Evolutionary conservation across 1,284 basidiomycete species (phyloP).

Genomic region (Anthracocystis walkeri): DNA sequence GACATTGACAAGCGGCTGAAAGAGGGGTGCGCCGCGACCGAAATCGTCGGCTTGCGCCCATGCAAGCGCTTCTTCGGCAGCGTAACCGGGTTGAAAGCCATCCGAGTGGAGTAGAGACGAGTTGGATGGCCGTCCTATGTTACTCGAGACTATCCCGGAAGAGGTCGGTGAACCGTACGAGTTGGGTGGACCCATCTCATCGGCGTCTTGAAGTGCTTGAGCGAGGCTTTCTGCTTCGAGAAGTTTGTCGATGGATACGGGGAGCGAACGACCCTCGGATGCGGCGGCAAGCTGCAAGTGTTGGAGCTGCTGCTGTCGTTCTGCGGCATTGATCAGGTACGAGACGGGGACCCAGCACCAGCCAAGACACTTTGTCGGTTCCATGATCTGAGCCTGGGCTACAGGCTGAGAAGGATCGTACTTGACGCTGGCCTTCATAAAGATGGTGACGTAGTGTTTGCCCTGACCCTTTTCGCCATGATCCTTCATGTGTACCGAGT

Average conservation of each 20-base stretch:
- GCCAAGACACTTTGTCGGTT: slow-evolving; percentile 64
- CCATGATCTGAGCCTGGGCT: slow-evolving; percentile 47
- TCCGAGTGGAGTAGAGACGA: slow-evolving; percentile 4
- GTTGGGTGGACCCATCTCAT: slow-evolving; percentile 11
- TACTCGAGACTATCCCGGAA: neutral
- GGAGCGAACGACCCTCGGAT: slow-evolving; percentile 34
- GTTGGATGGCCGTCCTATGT: slow-evolving; percentile 11
- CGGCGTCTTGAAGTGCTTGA: slow-evolving; percentile 35
- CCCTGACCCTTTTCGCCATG: slow-evolving; percentile 28
- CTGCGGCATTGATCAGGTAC: slow-evolving; percentile 37
- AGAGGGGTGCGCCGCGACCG: slow-evolving; percentile 48
- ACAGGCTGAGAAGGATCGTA: slow-evolving; percentile 13
- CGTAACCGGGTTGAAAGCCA: neutral
- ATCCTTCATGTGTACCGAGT: slow-evolving; percentile 50
- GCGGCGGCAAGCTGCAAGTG: slow-evolving; percentile 31
- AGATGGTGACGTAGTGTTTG: slow-evolving; percentile 69
- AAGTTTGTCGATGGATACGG: slow-evolving; percentile 51
- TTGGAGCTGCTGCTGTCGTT: slow-evolving; percentile 37
- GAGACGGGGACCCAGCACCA: slow-evolving; percentile 62
- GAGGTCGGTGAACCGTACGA: slow-evolving; percentile 9
- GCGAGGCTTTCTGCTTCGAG: slow-evolving; percentile 49
- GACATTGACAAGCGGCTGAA: slow-evolving; percentile 48
- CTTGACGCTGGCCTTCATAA: slow-evolving; percentile 53
- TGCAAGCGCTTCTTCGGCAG: slow-evolving; percentile 29
- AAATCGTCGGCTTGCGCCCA: slow-evolving; percentile 57